Conservation (phyloP, 1,284 basidiomycete species). For the Puccinia horiana region DNA sequence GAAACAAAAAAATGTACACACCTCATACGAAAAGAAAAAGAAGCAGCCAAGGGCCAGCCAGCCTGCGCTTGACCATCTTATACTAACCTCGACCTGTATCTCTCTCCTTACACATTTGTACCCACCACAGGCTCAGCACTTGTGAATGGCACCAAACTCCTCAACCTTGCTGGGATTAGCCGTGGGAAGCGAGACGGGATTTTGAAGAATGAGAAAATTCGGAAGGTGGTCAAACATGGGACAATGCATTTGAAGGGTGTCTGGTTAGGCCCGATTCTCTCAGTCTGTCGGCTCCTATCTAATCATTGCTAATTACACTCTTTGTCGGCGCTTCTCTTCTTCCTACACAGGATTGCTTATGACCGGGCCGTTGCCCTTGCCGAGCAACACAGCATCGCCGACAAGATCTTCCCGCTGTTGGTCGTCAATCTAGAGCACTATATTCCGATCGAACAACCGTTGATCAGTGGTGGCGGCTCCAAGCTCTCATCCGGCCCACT, state of each 20-base stretch:
- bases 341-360: constrained; percentile 36
- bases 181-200: constrained; percentile 53
- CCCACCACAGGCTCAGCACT: constrained; percentile 50
- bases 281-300: no score
- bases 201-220: constrained; percentile 52
- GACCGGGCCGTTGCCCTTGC: constrained; percentile 43
- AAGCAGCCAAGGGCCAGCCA: not conserved
- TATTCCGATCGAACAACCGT: constrained; percentile 24
- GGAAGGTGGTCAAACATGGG: constrained; percentile 51
- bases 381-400: constrained; percentile 45
- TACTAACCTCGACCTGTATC: not conserved
- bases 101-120: not conserved
- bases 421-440: constrained; percentile 43
- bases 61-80: not conserved
- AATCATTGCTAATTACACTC: constrained; percentile 37
- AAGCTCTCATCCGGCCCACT: constrained; percentile 4
- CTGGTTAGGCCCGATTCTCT: constrained; percentile 46
- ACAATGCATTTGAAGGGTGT: constrained; percentile 53
- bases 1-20: no score
- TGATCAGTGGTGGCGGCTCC: not conserved
- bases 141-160: constrained; percentile 54
- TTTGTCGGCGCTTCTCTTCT: not conserved
- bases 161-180: constrained; percentile 52
- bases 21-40: not conserved
- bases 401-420: constrained; percentile 42